Base-by-base conservation (phyloP, 805 yeast species). In the Naumovozyma baii region DNA sequence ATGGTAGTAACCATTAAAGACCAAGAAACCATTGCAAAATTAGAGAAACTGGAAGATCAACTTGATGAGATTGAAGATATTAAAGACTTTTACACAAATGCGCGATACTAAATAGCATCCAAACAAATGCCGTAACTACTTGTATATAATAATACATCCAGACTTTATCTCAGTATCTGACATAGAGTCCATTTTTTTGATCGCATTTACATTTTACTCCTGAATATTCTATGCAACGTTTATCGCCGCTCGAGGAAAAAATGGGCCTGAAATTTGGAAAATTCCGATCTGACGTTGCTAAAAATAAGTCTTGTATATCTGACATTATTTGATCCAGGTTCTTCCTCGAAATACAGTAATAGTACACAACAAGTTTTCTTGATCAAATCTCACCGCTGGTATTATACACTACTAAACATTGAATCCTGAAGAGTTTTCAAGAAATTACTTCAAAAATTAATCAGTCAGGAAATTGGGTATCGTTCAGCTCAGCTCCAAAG, bases 1-100 rank as follows among this genome's bases (percentile, higher is more conserved):
- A 70, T 73, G 50, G 62, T 66, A 44, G 78, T 77, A 3, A 72
- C 68, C 9, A 71, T 80, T 22, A 67, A 69, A 0, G 69, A 72
- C 40, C 76, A 67, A 18, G 86, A 76, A 3, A 62, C 69, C 5
- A 66, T 60, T 42, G 70, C 67, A 43, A 68, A 69, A 29, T 71
- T 76, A 50, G 70, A 71, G 13, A 82, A 76, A 52, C 74, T 87
- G 28, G 58, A 80, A 26, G 64, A 59, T 17, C 67, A 69, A 36
- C 65, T 90, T 34, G 94, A 85, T 39, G 85, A 79, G 26, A 64
- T 86, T n/a, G 86, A 81, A 37, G 97, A 92, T 50, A 83, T 90
- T 16, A 77, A 85, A 5, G 85, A 76, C 45, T 76, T 83, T 43
- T 84, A 83, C 62, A 73, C 84, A 22, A 90, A 86, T 56, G 66